These are phyloP conservation scores for Trichosporon faecale DNA, from an alignment of 1,284 basidiomycete species.

Conservation along the genomic window DNA sequence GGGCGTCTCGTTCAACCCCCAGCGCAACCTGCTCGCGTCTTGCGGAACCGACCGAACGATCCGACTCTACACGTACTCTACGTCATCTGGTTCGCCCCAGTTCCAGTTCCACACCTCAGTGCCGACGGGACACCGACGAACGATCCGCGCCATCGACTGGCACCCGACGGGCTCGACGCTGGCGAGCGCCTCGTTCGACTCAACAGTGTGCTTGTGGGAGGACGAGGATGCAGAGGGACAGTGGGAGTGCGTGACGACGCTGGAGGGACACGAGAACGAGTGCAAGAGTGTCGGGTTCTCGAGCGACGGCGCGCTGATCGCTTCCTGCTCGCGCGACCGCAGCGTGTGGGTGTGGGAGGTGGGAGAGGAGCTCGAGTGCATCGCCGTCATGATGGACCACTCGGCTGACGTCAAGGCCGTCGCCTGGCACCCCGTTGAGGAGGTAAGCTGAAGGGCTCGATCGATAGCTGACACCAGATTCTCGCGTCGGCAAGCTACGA, in stretches of 20 bases:
- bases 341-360: constrained; percentile 99
- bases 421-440: constrained; percentile 91
- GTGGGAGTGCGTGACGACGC: constrained; percentile 64
- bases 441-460: constrained; percentile 58
- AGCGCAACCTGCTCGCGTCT: constrained; percentile 75
- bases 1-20: constrained; percentile 88
- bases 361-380: constrained; percentile 91
- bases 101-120: constrained; percentile 66
- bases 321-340: constrained; percentile 92
- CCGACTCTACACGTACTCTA: constrained; percentile 71
- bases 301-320: constrained; percentile 70
- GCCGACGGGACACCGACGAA: constrained; percentile 80
- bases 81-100: constrained; percentile 29
- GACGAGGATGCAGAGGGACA: constrained; percentile 51
- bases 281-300: constrained; percentile 94
- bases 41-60: constrained; percentile 94
- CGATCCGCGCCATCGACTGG: constrained; percentile 88
- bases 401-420: constrained; percentile 94
- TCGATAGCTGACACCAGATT: constrained; percentile 60
- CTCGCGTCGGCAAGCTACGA: constrained; percentile 97
- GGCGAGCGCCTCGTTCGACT: constrained; percentile 94
- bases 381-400: constrained; percentile 96
- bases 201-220: constrained; percentile 84
- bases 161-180: constrained; percentile 80
- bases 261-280: constrained; percentile 97